Conservation (phyloP, 495 filamentous ascomycete species). For the Daldinia bambusicola region DNA sequence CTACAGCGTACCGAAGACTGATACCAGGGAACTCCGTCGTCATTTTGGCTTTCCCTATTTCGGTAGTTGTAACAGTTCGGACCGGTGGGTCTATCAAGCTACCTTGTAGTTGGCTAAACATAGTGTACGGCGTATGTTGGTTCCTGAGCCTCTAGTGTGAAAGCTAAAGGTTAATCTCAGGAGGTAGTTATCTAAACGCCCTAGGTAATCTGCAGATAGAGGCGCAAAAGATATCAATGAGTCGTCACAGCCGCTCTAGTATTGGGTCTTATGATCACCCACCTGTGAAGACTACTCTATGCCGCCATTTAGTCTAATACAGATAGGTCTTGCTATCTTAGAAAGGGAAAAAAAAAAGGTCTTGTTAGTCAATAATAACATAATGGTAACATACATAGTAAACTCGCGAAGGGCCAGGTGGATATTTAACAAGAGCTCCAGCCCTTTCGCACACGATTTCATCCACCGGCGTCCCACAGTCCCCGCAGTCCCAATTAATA, state of each 20-base stretch:
- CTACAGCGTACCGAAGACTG: neutral
- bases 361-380: no score
- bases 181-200: constrained; percentile 12
- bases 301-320: no score
- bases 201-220: neutral
- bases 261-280: no score
- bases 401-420: no score
- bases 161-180: constrained; percentile 14
- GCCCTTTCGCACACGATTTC: neutral
- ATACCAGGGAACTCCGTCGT: constrained; percentile 11
- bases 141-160: constrained; percentile 5
- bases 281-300: no score
- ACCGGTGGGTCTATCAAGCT: neutral
- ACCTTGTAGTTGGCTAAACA: constrained; percentile 3
- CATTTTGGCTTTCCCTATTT: constrained; percentile 31
- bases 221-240: neutral
- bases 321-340: no score
- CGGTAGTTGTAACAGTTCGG: constrained; percentile 32
- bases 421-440: no score
- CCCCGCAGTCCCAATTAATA: constrained; percentile 30
- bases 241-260: no score
- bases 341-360: no score
- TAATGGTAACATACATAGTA: no score
- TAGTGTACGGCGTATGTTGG: neutral
- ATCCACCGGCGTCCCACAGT: constrained; percentile 16